Conservation (phyloP, 2,329 filamentous ascomycete species). For the Exophiala oligosperma region DNA sequence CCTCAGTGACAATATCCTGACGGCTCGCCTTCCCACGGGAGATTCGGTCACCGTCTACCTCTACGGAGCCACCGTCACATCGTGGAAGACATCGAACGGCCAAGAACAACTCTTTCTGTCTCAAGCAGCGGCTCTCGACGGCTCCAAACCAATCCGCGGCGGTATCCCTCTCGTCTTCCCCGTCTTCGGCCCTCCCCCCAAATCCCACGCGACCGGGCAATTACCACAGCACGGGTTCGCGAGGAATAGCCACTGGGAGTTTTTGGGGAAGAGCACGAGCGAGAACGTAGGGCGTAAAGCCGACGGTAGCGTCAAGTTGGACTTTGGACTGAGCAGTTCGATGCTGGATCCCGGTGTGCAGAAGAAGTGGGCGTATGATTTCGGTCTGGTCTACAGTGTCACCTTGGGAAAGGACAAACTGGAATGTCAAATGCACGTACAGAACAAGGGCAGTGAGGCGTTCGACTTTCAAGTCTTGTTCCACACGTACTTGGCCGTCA, state of each 20-base stretch:
- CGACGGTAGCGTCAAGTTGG: slow-evolving; percentile 80
- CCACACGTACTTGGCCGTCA: slow-evolving; percentile 84
- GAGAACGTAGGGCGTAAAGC: slow-evolving; percentile 43
- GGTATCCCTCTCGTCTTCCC: slow-evolving; percentile 27
- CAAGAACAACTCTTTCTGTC: slow-evolving; percentile 86
- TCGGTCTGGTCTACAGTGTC: slow-evolving; percentile 90
- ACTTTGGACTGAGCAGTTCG: slow-evolving; percentile 82
- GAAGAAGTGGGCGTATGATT: slow-evolving; percentile 79
- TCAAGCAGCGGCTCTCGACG: slow-evolving; percentile 76
- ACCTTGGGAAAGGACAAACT: slow-evolving; percentile 74
- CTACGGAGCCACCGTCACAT: slow-evolving; percentile 88
- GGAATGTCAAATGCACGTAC: slow-evolving; percentile 79
- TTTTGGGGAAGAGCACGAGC: slow-evolving; percentile 80
- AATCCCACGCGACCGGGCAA: slow-evolving; percentile 72
- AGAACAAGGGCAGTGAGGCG: slow-evolving; percentile 77
- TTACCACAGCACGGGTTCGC: slow-evolving; percentile 96
- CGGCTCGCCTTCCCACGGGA: slow-evolving; percentile 79
- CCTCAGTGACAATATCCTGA: slow-evolving; percentile 71
- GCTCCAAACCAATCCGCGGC: slow-evolving; percentile 84
- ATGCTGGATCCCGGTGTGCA: slow-evolving; percentile 68
- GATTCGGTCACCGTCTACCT: slow-evolving; percentile 84
- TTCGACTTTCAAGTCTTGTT: slow-evolving; percentile 92
- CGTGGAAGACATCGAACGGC: slow-evolving; percentile 82
- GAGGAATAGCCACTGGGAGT: slow-evolving; percentile 87
- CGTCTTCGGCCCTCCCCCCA: slow-evolving; percentile 77